These are phyloP conservation scores for Teunomyces pallodes DNA, from an alignment of 805 yeast genomes.

Conservation along the genomic window DNA sequence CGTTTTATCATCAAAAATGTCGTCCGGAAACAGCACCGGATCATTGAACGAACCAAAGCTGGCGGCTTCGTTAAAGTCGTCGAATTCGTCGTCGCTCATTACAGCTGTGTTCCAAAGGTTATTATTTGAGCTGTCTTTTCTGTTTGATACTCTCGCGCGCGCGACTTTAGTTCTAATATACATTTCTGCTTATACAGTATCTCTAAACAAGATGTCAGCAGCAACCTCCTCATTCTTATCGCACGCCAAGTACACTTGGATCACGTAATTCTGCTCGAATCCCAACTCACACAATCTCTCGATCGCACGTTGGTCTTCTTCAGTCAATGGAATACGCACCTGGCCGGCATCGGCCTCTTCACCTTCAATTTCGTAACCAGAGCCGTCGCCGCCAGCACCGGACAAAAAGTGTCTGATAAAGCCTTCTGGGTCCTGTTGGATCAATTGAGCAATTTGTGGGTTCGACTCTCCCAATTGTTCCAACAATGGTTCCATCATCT, in stretches of 20 bases:
- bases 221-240: slow-evolving; percentile 97
- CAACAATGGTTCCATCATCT: slow-evolving; percentile 76
- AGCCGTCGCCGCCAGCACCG: slow-evolving; percentile 57
- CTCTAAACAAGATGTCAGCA: slow-evolving; percentile 80
- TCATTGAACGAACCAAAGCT: slow-evolving; percentile 41
- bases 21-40: background rate
- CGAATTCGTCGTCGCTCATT: slow-evolving; percentile 6
- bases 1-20: background rate
- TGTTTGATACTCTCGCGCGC: background rate
- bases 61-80: slow-evolving; percentile 12
- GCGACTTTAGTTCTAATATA: background rate
- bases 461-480: slow-evolving; percentile 78
- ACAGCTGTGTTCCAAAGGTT: background rate
- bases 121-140: too few species aligned
- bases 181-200: slow-evolving; percentile 23
- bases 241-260: slow-evolving; percentile 95
- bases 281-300: slow-evolving; percentile 88
- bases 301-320: slow-evolving; percentile 87
- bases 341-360: slow-evolving; percentile 27
- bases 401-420: slow-evolving; percentile 66
- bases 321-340: slow-evolving; percentile 61
- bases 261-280: slow-evolving; percentile 80
- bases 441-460: slow-evolving; percentile 80
- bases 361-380: slow-evolving; percentile 35
- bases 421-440: slow-evolving; percentile 86